These are phyloP conservation scores for Arthrobotrys conoides DNA, from an alignment of 2,329 filamentous ascomycete species.

Conservation along the genomic window DNA sequence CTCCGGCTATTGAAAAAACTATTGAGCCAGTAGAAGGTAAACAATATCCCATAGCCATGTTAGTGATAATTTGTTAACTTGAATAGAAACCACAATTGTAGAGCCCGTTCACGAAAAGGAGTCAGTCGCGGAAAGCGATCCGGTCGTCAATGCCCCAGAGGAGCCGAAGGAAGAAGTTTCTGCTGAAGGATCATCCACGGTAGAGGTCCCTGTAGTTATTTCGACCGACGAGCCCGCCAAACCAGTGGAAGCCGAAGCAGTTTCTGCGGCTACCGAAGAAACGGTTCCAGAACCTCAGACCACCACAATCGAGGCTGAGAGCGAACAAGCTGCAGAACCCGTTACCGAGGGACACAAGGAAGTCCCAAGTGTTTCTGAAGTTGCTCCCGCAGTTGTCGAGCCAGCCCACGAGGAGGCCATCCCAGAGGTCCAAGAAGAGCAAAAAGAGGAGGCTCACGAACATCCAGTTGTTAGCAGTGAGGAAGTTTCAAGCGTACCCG, in stretches of 20 bases:
- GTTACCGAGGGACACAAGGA: not conserved
- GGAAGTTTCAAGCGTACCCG: not conserved
- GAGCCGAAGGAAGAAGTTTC: constrained; percentile 15
- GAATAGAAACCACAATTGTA: constrained; percentile 10
- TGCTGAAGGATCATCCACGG: not conserved
- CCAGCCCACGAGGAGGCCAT: constrained; percentile 1
- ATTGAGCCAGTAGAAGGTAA: constrained; percentile 18
- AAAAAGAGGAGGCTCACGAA: not conserved
- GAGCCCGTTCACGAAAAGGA: constrained; percentile 9
- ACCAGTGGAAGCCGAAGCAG: not conserved
- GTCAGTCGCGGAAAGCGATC: constrained; percentile 10
- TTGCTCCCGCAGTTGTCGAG: constrained; percentile 4
- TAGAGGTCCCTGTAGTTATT: not conserved
- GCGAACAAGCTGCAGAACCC: not conserved
- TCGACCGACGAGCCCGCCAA: constrained; percentile 2
- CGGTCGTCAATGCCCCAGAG: not conserved
- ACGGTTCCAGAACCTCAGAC: not conserved
- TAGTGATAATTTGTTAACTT: not conserved
- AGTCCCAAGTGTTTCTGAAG: not conserved
- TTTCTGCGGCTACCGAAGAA: not conserved
- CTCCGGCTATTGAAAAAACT: not conserved
- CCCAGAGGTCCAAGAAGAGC: constrained; percentile 1
- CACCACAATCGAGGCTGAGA: not conserved
- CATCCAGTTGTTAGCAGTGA: constrained; percentile 3
- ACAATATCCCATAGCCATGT: not conserved